Conservation (phyloP, 2,329 filamentous ascomycete species). For the Endothia cerciana region DNA sequence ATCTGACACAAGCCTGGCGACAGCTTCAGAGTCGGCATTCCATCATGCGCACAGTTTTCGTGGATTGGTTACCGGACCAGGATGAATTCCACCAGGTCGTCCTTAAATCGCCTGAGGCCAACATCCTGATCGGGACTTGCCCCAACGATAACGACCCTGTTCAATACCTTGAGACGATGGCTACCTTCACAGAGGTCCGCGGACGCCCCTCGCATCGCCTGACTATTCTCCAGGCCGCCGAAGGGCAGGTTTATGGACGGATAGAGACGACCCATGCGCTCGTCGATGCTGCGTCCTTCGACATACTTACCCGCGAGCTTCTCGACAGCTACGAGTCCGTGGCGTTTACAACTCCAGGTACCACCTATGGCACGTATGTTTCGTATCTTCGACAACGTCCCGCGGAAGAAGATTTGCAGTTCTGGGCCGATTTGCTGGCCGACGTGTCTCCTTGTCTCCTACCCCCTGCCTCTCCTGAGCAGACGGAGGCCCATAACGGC, state of each 20-base stretch:
- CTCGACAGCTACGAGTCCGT: slow-evolving; percentile 32
- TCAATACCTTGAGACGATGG: background rate
- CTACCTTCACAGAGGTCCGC: background rate
- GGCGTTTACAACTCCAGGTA: slow-evolving; percentile 4
- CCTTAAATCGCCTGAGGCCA: slow-evolving; percentile 26
- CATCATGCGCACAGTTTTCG: slow-evolving; percentile 39
- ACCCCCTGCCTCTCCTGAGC: slow-evolving; percentile 32
- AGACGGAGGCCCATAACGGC: background rate
- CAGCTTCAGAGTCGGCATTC: slow-evolving; percentile 37
- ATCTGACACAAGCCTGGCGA: slow-evolving; percentile 29
- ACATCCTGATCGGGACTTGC: slow-evolving; percentile 19
- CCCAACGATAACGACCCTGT: background rate
- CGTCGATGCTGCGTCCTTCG: slow-evolving; percentile 40
- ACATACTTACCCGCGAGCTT: slow-evolving; percentile 38
- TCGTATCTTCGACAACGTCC: slow-evolving; percentile 31
- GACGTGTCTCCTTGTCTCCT: slow-evolving; percentile 37
- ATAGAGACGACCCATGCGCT: slow-evolving; percentile 43
- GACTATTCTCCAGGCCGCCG: background rate
- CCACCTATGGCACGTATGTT: slow-evolving; percentile 31
- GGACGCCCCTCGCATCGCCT: background rate
- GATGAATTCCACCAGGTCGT: slow-evolving; percentile 40
- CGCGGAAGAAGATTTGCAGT: slow-evolving; percentile 31
- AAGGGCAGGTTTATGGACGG: slow-evolving; percentile 25
- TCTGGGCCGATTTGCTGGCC: slow-evolving; percentile 35
- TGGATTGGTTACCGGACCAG: slow-evolving; percentile 35